phyloP scores from a whole-genome alignment of 371 early-diverging fungal species.

The Lichtheimia corymbifera region DNA sequence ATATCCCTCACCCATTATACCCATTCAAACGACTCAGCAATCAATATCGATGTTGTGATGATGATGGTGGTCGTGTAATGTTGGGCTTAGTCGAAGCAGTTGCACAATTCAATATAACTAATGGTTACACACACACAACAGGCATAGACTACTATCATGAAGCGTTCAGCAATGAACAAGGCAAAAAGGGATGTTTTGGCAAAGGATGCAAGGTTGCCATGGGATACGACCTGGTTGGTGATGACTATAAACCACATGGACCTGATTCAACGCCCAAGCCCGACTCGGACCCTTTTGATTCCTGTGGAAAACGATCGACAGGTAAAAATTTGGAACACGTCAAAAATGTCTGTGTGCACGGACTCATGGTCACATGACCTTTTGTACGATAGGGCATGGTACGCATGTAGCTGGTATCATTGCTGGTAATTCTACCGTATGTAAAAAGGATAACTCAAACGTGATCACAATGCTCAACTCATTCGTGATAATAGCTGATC shows the following conservation, averaged over 20 bases:
- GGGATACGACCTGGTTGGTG: constrained; percentile 56
- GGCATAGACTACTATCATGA: constrained; percentile 64
- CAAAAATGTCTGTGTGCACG: too few relatives aligned
- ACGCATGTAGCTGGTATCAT: constrained; percentile 36
- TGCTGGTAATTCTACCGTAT: background rate
- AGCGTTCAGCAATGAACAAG: constrained; percentile 44
- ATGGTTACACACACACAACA: background rate
- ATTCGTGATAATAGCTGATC: too few relatives aligned
- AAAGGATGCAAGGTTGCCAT: constrained; percentile 52
- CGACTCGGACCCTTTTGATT: constrained; percentile 54
- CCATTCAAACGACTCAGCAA: too few relatives aligned
- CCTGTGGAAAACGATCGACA: constrained; percentile 24
- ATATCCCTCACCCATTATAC: background rate
- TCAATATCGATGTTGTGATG: too few relatives aligned
- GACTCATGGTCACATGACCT: too few relatives aligned
- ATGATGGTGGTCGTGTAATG: too few relatives aligned
- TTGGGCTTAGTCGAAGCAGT: too few relatives aligned
- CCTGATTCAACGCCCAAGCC: constrained; percentile 16
- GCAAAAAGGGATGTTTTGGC: constrained; percentile 49
- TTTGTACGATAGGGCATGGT: constrained; percentile 50
- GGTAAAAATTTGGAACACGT: too few relatives aligned
- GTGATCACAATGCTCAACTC: too few relatives aligned
- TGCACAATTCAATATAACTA: too few relatives aligned
- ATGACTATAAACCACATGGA: constrained; percentile 28
- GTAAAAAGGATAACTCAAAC: too few relatives aligned